Conservation (phyloP, 2,329 filamentous ascomycete species). For the Dothistroma pini region DNA sequence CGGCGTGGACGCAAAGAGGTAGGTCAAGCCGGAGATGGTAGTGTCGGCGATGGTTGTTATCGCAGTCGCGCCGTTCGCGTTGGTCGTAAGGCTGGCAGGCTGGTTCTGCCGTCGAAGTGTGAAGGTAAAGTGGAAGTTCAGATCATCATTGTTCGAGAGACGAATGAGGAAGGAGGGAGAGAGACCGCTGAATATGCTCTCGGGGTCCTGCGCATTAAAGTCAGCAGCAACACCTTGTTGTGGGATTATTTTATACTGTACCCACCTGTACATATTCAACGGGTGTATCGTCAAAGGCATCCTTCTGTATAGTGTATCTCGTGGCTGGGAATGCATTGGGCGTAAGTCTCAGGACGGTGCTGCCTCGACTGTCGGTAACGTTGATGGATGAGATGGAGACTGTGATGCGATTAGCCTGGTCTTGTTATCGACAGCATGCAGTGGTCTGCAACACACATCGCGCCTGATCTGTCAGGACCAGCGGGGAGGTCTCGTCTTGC, state of each 20-base stretch:
- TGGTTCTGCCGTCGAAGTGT: slow-evolving; percentile 57
- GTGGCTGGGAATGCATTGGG: slow-evolving; percentile 88
- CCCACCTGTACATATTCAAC: slow-evolving; percentile 90
- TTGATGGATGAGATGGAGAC: slow-evolving; percentile 82
- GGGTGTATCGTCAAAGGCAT: slow-evolving; percentile 67
- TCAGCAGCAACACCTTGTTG: background rate
- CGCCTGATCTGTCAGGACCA: slow-evolving; percentile 88
- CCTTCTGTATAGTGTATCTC: slow-evolving; percentile 68
- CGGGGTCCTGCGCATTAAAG: slow-evolving; percentile 64
- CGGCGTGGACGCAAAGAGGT: slow-evolving; percentile 79
- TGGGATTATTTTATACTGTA: slow-evolving; percentile 8
- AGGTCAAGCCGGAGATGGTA: slow-evolving; percentile 82
- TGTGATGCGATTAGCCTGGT: slow-evolving; percentile 40
- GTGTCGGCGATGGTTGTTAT: slow-evolving; percentile 59
- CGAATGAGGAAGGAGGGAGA: slow-evolving; percentile 78
- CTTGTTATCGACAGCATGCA: slow-evolving; percentile 10
- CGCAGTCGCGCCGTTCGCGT: slow-evolving; percentile 14
- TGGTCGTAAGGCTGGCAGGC: slow-evolving; percentile 35
- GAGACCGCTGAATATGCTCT: slow-evolving; percentile 43
- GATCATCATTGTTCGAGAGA: slow-evolving; percentile 83
- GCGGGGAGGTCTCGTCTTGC: slow-evolving; percentile 72
- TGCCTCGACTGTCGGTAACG: slow-evolving; percentile 75
- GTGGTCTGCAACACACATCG: slow-evolving; percentile 62
- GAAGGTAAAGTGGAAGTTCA: slow-evolving; percentile 91
- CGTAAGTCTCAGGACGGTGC: slow-evolving; percentile 69